phyloP scores from a whole-genome alignment of 495 filamentous ascomycete species.

The Recurvomyces mirabilis region DNA sequence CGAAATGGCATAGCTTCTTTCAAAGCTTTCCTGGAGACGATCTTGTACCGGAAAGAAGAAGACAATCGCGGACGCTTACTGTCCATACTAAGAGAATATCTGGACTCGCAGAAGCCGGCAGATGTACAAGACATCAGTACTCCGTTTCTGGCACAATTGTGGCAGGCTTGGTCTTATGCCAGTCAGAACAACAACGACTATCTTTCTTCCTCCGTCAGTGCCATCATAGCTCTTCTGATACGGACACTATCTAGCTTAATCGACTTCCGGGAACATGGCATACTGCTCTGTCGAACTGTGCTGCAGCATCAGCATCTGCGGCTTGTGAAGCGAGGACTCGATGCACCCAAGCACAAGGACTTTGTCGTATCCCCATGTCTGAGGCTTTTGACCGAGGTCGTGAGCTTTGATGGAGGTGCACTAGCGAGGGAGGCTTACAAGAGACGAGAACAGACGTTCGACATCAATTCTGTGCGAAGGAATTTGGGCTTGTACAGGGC shows the following conservation, averaged over 20 bases:
- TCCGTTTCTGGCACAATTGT: constrained; percentile 58
- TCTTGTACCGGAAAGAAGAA: constrained; percentile 36
- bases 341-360: constrained; percentile 62
- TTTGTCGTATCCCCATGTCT: constrained; percentile 76
- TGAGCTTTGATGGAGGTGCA: constrained; percentile 69
- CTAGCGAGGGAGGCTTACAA: constrained; percentile 59
- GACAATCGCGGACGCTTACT: constrained; percentile 22
- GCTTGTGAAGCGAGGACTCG: constrained; percentile 59
- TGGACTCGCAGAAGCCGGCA: constrained; percentile 52
- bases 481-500: constrained; percentile 42
- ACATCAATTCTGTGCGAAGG: constrained; percentile 50
- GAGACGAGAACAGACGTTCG: constrained; percentile 56
- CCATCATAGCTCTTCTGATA: constrained; percentile 64
- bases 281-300: constrained; percentile 60
- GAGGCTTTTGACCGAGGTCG: constrained; percentile 65
- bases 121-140: constrained; percentile 41
- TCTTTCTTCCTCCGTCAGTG: constrained; percentile 61
- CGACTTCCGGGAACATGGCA: constrained; percentile 58
- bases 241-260: constrained; percentile 57
- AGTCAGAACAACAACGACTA: constrained; percentile 59
- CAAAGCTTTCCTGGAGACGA: constrained; percentile 60
- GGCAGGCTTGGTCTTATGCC: constrained; percentile 69
- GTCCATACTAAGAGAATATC: constrained; percentile 58
- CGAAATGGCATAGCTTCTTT: constrained; percentile 48
- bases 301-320: constrained; percentile 62